phyloP scores from a whole-genome alignment of 495 filamentous ascomycete genomes.

The Endocarpon pusillum region DNA sequence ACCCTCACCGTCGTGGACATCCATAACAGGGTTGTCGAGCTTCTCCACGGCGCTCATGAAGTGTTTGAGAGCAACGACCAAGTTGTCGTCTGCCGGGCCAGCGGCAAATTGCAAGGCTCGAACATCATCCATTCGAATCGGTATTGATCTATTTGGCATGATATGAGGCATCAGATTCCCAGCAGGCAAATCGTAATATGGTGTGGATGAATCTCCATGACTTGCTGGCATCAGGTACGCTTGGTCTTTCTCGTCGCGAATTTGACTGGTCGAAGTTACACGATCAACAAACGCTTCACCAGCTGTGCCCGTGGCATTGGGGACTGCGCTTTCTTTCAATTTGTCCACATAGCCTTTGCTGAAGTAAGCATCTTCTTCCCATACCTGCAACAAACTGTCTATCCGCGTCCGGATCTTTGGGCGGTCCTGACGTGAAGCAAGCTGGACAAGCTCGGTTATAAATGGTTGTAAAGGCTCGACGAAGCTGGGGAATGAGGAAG shows the following conservation, averaged over 20 bases:
- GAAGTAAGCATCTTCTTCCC: slow-evolving; percentile 56
- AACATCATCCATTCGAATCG: slow-evolving; percentile 54
- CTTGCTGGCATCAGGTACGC: slow-evolving; percentile 56
- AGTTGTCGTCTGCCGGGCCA: slow-evolving; percentile 52
- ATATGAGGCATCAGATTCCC: slow-evolving; percentile 68
- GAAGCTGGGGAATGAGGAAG: slow-evolving; percentile 31
- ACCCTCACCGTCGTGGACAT: slow-evolving; percentile 15
- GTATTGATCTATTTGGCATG: slow-evolving; percentile 51
- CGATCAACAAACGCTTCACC: not conserved
- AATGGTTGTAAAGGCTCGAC: slow-evolving; percentile 40
- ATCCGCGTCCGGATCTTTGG: slow-evolving; percentile 51
- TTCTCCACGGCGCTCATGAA: slow-evolving; percentile 51
- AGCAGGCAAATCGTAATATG: slow-evolving; percentile 74
- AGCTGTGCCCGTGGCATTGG: slow-evolving; percentile 21
- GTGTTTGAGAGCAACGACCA: slow-evolving; percentile 46
- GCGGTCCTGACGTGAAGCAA: slow-evolving; percentile 42
- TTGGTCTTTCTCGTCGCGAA: too few relatives aligned
- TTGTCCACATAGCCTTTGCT: slow-evolving; percentile 36
- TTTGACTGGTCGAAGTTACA: slow-evolving; percentile 16
- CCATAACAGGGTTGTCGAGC: slow-evolving; percentile 29
- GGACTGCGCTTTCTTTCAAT: slow-evolving; percentile 39
- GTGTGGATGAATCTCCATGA: slow-evolving; percentile 59
- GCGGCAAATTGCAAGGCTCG: slow-evolving; percentile 56
- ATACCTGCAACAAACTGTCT: slow-evolving; percentile 48
- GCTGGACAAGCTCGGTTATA: slow-evolving; percentile 42